phyloP scores from a whole-genome alignment of 2,329 filamentous ascomycete species.

The Dactylellina sp. region DNA sequence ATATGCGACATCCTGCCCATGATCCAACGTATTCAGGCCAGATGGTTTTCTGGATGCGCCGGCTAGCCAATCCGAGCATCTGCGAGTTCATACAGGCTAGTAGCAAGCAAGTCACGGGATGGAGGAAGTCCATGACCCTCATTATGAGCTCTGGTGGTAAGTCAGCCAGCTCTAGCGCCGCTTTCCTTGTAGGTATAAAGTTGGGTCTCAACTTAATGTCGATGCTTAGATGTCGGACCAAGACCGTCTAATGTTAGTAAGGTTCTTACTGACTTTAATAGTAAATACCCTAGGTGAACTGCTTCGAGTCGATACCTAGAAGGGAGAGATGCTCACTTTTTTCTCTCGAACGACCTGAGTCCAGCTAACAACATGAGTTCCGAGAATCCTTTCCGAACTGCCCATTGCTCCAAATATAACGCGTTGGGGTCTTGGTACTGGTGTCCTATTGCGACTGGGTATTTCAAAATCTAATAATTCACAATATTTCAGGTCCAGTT shows the following conservation, averaged over 20 bases:
- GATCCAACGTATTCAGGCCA: slow-evolving; percentile 30
- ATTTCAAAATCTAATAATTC: slow-evolving; percentile 6
- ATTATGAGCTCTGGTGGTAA: slow-evolving; percentile 6
- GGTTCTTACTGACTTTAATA: no score
- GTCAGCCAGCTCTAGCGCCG: background rate
- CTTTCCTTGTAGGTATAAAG: background rate
- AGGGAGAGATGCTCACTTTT: background rate
- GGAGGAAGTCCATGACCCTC: slow-evolving; percentile 18
- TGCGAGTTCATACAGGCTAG: slow-evolving; percentile 5
- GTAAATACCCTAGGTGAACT: no score
- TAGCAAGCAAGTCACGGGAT: slow-evolving; percentile 6
- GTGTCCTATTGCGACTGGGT: background rate
- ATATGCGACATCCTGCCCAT: slow-evolving; percentile 23
- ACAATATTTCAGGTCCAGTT: no score
- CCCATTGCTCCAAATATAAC: slow-evolving; percentile 28
- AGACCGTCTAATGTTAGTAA: no score
- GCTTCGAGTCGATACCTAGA: no score
- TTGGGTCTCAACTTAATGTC: background rate
- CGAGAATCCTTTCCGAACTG: slow-evolving; percentile 24
- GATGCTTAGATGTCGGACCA: background rate
- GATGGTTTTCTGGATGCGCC: slow-evolving; percentile 8
- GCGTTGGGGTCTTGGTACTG: background rate
- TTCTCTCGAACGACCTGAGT: background rate
- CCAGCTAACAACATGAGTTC: slow-evolving; percentile 28
- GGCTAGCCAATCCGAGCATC: slow-evolving; percentile 1